These are phyloP conservation scores for Phlebiopsis flavidoalba DNA, from an alignment of 768 basidiomycete species.

Conservation along the genomic window DNA sequence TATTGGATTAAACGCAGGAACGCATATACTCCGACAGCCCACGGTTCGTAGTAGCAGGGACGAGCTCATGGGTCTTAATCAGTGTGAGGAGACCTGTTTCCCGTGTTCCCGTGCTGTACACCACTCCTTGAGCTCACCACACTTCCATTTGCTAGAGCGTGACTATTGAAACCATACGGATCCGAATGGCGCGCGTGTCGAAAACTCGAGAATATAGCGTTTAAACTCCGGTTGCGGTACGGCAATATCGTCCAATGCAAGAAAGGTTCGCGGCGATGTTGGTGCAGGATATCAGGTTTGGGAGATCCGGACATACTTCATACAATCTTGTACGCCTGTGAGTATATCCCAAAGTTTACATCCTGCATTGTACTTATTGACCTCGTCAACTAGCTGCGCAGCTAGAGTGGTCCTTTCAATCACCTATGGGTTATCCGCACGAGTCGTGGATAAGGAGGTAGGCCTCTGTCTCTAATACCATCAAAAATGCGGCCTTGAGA, in stretches of 20 bases:
- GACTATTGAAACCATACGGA: constrained; percentile 18
- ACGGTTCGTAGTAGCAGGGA: constrained; percentile 31
- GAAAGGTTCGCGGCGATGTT: constrained; percentile 22
- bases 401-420: constrained; percentile 1
- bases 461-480: not conserved
- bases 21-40: constrained; percentile 29
- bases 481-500: not conserved
- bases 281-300: not conserved
- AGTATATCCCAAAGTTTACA: not conserved
- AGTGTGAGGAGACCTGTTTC: too few relatives aligned
- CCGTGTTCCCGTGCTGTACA: too few relatives aligned
- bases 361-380: not conserved
- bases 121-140: not conserved
- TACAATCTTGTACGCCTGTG: constrained; percentile 2
- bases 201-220: constrained; percentile 25
- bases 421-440: constrained; percentile 1
- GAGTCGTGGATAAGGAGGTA: not conserved
- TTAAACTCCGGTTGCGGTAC: constrained; percentile 27
- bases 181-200: constrained; percentile 21
- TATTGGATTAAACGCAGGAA: constrained; percentile 24
- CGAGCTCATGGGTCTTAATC: constrained; percentile 27
- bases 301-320: constrained; percentile 1
- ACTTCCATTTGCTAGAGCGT: constrained; percentile 16
- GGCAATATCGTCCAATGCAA: constrained; percentile 28
- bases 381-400: not conserved